Evolutionary conservation across 2,329 filamentous ascomycete species (phyloP), one percentile per base, ranked within the genome.

Genomic region (Blumeriella jaapii): DNA sequence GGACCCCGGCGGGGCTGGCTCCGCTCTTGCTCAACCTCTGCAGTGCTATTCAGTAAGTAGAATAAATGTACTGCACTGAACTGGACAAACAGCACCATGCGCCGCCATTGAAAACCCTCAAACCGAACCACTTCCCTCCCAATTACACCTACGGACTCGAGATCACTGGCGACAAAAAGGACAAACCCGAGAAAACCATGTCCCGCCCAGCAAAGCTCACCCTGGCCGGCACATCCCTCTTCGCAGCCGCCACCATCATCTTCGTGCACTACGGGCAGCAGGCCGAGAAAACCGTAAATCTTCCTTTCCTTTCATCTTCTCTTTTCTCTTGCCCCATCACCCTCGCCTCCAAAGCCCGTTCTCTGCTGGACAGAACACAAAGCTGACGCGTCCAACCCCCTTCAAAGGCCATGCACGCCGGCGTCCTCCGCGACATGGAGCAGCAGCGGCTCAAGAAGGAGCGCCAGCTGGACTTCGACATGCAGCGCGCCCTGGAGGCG

Each of bases 381-480:
- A 6, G 14, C 8, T 25, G 3, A n/a, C n/a, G n/a, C n/a, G n/a
- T n/a, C n/a, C n/a, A n/a, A n/a, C n/a, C n/a, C n/a, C n/a, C n/a
- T n/a, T n/a, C n/a, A n/a, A 22, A 89, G 91, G 82, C 84, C 38
- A 98, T 98, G 91, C 91, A 98, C 55, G 74, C 81, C 48, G 91
- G 91, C 28, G 91, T 98, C 26, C 66, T 96, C 46, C 82, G 89
- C 45, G 91, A 98, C 55, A 82, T 95, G 68, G 89, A 96, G 55
- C 85, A 93, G 55, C 87, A 94, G 57, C 77, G 82, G 29, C 58
- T 95, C 47, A 95, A 95, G 63, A 72, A 74, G 47, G 91, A 98
- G 59, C 78, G 91, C 40, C 83, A 93, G 58, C 74, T 86, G 33
- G 91, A 98, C 56, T 98, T 98, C 54, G 87, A 96, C 46, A 75